Base-by-base conservation (phyloP, 2,329 filamentous ascomycete genomes). In the Trichoderma breve region DNA sequence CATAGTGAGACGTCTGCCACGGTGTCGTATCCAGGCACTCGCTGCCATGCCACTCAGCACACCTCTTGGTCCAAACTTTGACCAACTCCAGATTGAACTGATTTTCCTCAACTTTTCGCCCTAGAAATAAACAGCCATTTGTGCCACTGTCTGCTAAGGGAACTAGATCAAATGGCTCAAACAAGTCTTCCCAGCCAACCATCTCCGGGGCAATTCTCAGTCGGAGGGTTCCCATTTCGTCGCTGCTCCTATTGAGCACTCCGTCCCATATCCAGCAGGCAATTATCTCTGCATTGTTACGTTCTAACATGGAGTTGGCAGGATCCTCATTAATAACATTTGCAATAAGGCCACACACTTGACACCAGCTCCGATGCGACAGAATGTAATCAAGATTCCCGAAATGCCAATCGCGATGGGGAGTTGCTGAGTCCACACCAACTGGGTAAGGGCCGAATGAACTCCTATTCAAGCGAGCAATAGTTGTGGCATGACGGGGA, bases 211-310 rank as follows among this genome's bases (percentile, higher is more conserved):
- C 65, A 11, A 70, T 21, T 21, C 71, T 60, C 7, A 72, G 30
- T 9, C 71, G 68, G 18, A 72, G 66, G 9, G 71, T 62, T 60
- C 39, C 66, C 26, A 55, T 47, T 36, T 72, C 64, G 21, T 4
- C 24, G 26, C 12, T 32, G n/a, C 68, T 28, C 3, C 9, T 21
- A 21, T 53, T 30, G 8, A 72, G 57, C 18, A 70, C 43, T 26
- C 65, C 71, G 11, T 72, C 71, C 71, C 71, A 72, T 24, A 72
- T 9, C 71, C 71, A 72, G 26, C 71, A 70, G 21, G 71, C 71
- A 34, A 72, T 70, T 11, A 72, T 34, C 14, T 71, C 69, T 12
- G 51, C 47, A 28, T 71, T 39, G 3, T 65, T 43, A 34, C 47
- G 24, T 18, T 71, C 51, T n/a, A 32, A 15, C 6, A 18, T 28